These are phyloP conservation scores for Apiotrichum sp. DNA, from an alignment of 1,284 basidiomycete species.

Conservation along the genomic window DNA sequence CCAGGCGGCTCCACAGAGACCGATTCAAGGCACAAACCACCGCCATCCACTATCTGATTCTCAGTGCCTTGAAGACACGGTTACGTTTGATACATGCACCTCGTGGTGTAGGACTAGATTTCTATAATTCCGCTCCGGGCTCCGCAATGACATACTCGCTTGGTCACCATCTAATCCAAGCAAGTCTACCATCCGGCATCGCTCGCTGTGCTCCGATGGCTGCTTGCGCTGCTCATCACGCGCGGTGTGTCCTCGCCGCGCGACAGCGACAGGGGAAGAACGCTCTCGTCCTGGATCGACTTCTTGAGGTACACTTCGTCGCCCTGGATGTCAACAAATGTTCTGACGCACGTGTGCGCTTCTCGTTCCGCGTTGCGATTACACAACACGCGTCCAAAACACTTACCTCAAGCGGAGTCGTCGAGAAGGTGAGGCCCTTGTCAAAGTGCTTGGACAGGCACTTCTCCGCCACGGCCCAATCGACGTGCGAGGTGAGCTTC, in stretches of 20 bases:
- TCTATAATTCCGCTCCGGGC: too few relatives aligned
- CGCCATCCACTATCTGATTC: too few relatives aligned
- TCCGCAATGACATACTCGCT: too few relatives aligned
- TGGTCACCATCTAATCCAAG: too few relatives aligned
- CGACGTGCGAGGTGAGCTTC: slow-evolving; percentile 62
- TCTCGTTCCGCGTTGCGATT: too few relatives aligned
- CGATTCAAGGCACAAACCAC: too few relatives aligned
- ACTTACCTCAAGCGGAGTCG: slow-evolving; percentile 48
- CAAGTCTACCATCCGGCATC: slow-evolving; percentile 23
- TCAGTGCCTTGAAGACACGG: too few relatives aligned
- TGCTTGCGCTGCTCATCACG: slow-evolving; percentile 39
- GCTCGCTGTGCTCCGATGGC: slow-evolving; percentile 30
- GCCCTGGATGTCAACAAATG: slow-evolving; percentile 27
- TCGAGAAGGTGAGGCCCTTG: slow-evolving; percentile 46
- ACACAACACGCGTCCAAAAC: background rate
- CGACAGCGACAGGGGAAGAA: slow-evolving; percentile 41
- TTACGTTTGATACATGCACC: too few relatives aligned
- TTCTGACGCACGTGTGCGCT: too few relatives aligned
- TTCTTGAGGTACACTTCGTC: slow-evolving; percentile 49
- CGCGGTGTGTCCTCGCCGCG: slow-evolving; percentile 46
- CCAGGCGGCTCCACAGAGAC: too few relatives aligned
- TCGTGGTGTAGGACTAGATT: too few relatives aligned
- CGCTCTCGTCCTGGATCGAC: slow-evolving; percentile 45
- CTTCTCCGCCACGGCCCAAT: slow-evolving; percentile 79
- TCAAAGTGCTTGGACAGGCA: slow-evolving; percentile 85